Evolutionary conservation across 768 basidiomycete species (phyloP).

Genomic region (Amanita pallidorosea): DNA sequence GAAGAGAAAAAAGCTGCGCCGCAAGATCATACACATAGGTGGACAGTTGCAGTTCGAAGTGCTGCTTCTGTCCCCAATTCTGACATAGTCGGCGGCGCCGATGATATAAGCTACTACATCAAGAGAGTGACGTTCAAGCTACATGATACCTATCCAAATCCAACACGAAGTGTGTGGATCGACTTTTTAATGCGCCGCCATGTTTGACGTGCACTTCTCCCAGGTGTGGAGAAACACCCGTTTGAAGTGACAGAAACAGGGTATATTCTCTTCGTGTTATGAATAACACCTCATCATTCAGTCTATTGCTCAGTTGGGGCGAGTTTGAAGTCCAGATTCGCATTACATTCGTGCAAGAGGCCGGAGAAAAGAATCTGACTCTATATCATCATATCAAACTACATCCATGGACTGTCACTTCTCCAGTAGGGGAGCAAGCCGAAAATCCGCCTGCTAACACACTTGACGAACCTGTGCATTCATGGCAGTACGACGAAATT

Average conservation of each 20-base stretch:
- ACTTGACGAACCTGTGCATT: constrained; percentile 76
- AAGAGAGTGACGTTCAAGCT: constrained; percentile 96
- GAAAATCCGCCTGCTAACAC: constrained; percentile 57
- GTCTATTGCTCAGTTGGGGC: constrained; percentile 66
- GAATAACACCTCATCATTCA: background rate
- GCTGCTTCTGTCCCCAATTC: constrained; percentile 67
- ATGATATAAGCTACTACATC: constrained; percentile 85
- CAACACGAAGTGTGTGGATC: constrained; percentile 67
- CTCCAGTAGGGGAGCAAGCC: constrained; percentile 31
- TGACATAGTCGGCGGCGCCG: constrained; percentile 79
- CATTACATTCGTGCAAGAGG: constrained; percentile 81
- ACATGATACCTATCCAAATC: constrained; percentile 92
- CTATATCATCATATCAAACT: constrained; percentile 93
- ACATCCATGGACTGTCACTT: constrained; percentile 67
- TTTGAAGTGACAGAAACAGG: constrained; percentile 96
- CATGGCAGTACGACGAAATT: constrained; percentile 99
- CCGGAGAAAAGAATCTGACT: constrained; percentile 81
- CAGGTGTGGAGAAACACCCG: constrained; percentile 87
- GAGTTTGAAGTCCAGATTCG: constrained; percentile 96
- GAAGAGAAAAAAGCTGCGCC: constrained; percentile 53
- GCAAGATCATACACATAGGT: constrained; percentile 85
- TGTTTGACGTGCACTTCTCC: constrained; percentile 4
- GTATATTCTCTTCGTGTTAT: constrained; percentile 25
- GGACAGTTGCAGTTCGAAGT: constrained; percentile 93
- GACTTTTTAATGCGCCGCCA: constrained; percentile 1